Base-by-base conservation (phyloP, 495 filamentous ascomycete genomes). In the Penicillium lividum region DNA sequence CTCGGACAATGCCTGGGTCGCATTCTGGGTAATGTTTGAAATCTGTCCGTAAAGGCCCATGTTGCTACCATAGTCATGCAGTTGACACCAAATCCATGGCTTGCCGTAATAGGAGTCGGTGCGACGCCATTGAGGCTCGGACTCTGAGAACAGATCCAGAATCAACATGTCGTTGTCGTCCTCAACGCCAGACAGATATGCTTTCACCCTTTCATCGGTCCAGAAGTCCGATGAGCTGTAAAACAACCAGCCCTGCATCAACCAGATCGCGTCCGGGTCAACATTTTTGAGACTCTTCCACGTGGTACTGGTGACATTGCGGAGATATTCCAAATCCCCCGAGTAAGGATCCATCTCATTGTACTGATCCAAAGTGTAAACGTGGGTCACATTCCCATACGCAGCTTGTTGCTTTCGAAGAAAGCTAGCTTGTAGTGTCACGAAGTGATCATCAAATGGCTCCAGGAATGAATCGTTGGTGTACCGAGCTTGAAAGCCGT, bases 171-270 rank as follows among this genome's bases (percentile, higher is more conserved):
- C 79, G 1, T 59, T 56, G 7, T 77, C 57, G 18, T 73, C 61
- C 15, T 71, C 64, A 1, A 84, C 76, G 15, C 81, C 81, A 7
- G 71, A 74, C 7, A 84, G 67, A 56, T 79, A 83, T 10, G 81
- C 78, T 50, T 80, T 66, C 13, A 82, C 67, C 8, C 77, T 67
- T 7, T 77, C 73, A 30, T 74, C 70, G 11, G 77, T 82, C 81
- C 81, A 84, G 62, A 82, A 84, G 1, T 61, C 65, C 0, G 64
- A 57, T 31, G 73, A 72, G 10, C 68, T 66, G 47, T 68, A 78
- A 68, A 84, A 84, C 2, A 81, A 66, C 81, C 81, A 84, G 28
- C 79, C 81, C 59, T 84, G 81, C 78, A 84, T 80, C 48, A 82
- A 60, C 81, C 81, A 84, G 7, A 81, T 68, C 1, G 80, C 80